Conservation (phyloP, 345 rosid species). For the Hevea brasiliensis region DNA sequence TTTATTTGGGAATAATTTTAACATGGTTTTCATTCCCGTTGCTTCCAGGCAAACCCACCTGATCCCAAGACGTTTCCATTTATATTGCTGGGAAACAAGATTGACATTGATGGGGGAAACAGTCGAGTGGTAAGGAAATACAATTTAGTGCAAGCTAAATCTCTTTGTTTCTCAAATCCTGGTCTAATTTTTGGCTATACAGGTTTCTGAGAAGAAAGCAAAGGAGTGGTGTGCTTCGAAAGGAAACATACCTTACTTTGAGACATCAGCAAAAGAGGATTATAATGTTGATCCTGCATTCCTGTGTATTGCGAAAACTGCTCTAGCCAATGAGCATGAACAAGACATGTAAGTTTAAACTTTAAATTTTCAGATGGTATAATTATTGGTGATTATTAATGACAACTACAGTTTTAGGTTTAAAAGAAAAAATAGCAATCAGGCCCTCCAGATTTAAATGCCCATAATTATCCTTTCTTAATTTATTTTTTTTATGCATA, state of each 20-base stretch:
- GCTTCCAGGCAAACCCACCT: conserved; percentile 73
- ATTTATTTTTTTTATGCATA: not conserved
- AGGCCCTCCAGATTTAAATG: not conserved
- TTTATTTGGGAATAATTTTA: not conserved
- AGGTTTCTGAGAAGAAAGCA: conserved; percentile 99
- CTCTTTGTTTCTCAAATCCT: not conserved
- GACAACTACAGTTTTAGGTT: not conserved
- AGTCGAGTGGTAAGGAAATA: conserved; percentile 83
- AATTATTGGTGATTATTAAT: not conserved
- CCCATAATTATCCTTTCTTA: not conserved
- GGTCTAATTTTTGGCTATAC: conserved; percentile 11
- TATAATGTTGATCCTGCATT: conserved; percentile 84
- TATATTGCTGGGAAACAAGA: conserved; percentile 91
- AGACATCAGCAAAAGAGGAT: conserved; percentile 97
- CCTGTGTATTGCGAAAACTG: conserved; percentile 74
- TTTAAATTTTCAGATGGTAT: conserved; percentile 8
- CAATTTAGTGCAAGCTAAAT: not conserved
- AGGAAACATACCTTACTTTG: conserved; percentile 85
- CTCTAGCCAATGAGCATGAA: conserved; percentile 73
- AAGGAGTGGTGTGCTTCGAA: conserved; percentile 92
- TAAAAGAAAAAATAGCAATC: not conserved
- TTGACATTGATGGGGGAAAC: conserved; percentile 97
- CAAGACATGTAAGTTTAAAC: conserved; percentile 75
- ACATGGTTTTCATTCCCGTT: conserved; percentile 21
- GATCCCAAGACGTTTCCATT: conserved; percentile 78